Evolutionary conservation across 1,139 yeast genomes (phyloP), one percentile per base, ranked within the genome.

Genomic region (Geotrichum restrictum): DNA sequence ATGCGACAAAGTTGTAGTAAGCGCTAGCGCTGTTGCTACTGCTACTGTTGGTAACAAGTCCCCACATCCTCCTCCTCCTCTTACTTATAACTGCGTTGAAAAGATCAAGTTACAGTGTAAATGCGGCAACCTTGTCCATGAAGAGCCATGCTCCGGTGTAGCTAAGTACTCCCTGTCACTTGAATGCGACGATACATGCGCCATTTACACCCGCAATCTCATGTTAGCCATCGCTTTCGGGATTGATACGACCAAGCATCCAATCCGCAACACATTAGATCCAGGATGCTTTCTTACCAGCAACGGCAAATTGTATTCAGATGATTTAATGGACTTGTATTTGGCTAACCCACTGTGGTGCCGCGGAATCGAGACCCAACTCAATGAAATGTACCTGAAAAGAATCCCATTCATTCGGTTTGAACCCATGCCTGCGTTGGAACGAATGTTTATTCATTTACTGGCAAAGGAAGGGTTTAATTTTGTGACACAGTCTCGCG

Each of bases 401-500:
- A 69, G 62, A 62, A 68, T 10, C 74, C 73, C 54, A 27, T 66
- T 76, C 0, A 70, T 78, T 58, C 82, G 81, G 64, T 87, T 89
- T 69, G 81, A 82, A 19, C 83, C 91, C 16, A 88, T 89, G 95
- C 74, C 71, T 49, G 21, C 49, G 27, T 78, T 81, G 6, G 93
- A 88, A 64, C 74, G 96, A 46, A 75, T 74, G 59, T 88, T 88
- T 64, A 70, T 89, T 19, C 93, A 83, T 62, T 81, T 81, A 54
- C 64, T 89, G 43, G 84, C 91, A 0, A 78, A 74, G 33, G 48
- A 44, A 33, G 69, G 79, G 0, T 88, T 74, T 64, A 73, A 76
- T 7, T 63, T 88, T n/a, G 81, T 79, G 61, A 74, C 85, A n/a
- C 0, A 89, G 62, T 80, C 93, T 1, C 91, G 86, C 59, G 96